Evolutionary conservation across 2,329 filamentous ascomycete genomes (phyloP).

Genomic region (Talaromyces verruculosus): DNA sequence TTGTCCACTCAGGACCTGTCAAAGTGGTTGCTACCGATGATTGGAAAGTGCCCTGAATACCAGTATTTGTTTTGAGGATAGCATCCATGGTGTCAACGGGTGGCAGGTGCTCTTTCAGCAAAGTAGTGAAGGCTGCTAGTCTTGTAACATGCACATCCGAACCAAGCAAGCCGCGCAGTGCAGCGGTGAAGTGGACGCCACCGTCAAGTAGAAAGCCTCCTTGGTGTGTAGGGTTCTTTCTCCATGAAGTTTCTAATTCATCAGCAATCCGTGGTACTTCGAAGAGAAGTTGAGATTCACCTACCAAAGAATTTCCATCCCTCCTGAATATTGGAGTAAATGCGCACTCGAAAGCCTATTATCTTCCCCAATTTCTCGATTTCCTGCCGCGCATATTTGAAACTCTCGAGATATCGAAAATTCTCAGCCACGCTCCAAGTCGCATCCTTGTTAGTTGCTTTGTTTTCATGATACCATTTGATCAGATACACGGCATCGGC

Average conservation of each 20-base stretch:
- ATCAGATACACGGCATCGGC: constrained; percentile 52
- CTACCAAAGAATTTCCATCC: constrained; percentile 57
- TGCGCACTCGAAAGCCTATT: constrained; percentile 51
- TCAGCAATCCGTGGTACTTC: background rate
- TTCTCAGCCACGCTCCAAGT: constrained; percentile 58
- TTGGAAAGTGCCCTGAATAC: constrained; percentile 50
- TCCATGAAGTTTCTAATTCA: constrained; percentile 53
- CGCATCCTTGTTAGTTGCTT: constrained; percentile 35
- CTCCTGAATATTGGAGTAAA: constrained; percentile 46
- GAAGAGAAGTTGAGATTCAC: constrained; percentile 21
- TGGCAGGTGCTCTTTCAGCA: constrained; percentile 53
- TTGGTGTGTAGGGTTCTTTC: constrained; percentile 57
- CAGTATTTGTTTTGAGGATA: constrained; percentile 48
- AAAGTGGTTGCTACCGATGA: constrained; percentile 56
- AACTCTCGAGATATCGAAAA: constrained; percentile 55
- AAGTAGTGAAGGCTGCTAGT: constrained; percentile 52
- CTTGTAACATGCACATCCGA: constrained; percentile 43
- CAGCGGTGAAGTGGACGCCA: constrained; percentile 58
- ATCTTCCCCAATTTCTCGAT: constrained; percentile 51
- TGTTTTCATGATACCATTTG: constrained; percentile 49
- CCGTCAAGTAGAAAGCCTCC: constrained; percentile 61
- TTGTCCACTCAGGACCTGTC: constrained; percentile 49
- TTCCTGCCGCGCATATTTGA: constrained; percentile 47
- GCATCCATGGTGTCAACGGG: constrained; percentile 60
- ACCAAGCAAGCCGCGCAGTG: constrained; percentile 51